Conservation (phyloP, 169 alveolate genomes). For the Plasmodium falciparum region DNA sequence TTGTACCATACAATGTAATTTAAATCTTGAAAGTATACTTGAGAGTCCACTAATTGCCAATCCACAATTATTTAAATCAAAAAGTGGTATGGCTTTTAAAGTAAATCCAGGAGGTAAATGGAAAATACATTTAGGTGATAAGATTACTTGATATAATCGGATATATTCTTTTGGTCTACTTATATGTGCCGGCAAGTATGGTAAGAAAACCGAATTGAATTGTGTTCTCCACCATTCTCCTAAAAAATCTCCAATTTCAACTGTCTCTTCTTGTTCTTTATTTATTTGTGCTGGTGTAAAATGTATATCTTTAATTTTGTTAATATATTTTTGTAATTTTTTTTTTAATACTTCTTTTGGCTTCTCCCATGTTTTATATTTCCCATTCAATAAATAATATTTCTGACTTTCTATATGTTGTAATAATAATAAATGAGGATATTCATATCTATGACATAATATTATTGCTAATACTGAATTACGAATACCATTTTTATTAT, state of each 20-base stretch:
- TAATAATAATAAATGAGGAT: conserved; percentile 78
- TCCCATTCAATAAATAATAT: conserved; percentile 82
- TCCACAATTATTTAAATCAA: conserved; percentile 50
- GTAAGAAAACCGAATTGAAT: conserved; percentile 78
- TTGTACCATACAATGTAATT: conserved; percentile 55
- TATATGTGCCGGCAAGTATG: conserved; percentile 83
- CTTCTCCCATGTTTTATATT: conserved; percentile 80
- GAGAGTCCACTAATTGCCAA: conserved; percentile 46
- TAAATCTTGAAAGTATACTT: conserved; percentile 53
- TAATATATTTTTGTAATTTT: conserved; percentile 81
- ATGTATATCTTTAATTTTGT: conserved; percentile 51
- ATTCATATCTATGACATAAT: conserved; percentile 83
- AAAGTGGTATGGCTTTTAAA: conserved; percentile 54
- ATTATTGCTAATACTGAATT: conserved; percentile 82
- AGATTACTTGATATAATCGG: conserved; percentile 48
- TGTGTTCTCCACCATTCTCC: conserved; percentile 86
- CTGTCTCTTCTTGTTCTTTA: conserved; percentile 49
- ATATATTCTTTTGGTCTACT: conserved; percentile 80
- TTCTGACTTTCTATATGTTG: conserved; percentile 70
- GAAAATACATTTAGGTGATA: conserved; percentile 48
- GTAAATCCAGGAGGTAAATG: conserved; percentile 76
- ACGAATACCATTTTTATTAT: conserved; percentile 82
- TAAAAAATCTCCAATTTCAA: conserved; percentile 82
- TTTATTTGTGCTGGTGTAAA: conserved; percentile 27
- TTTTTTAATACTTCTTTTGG: conserved; percentile 79